Evolutionary conservation across 2,329 filamentous ascomycete species (phyloP).

Genomic region (Nigrospora oryzae): DNA sequence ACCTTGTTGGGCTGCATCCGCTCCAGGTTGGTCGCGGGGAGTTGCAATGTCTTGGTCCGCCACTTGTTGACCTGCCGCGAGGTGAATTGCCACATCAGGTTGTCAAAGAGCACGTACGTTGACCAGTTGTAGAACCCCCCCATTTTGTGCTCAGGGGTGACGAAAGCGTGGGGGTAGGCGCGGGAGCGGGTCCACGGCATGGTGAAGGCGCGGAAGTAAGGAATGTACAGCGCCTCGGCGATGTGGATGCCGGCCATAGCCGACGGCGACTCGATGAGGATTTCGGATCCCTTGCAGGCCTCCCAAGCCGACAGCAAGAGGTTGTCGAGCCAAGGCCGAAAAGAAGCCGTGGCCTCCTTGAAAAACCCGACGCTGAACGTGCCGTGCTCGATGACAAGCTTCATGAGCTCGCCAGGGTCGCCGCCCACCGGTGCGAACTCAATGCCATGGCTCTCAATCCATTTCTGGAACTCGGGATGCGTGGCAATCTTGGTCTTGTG

Average conservation of each 20-base stretch:
- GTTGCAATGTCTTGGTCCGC: constrained; percentile 70
- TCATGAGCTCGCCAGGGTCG: constrained; percentile 90
- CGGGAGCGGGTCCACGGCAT: constrained; percentile 98
- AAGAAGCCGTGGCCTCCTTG: constrained; percentile 76
- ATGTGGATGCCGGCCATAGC: constrained; percentile 98
- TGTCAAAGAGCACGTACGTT: constrained; percentile 94
- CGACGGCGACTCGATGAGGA: constrained; percentile 90
- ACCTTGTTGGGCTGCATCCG: constrained; percentile 95
- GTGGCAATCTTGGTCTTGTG: constrained; percentile 85
- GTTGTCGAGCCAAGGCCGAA: constrained; percentile 91
- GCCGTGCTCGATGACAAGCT: constrained; percentile 90
- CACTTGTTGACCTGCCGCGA: constrained; percentile 87
- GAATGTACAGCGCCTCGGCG: constrained; percentile 83
- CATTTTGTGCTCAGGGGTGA: constrained; percentile 87
- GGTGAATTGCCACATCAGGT: constrained; percentile 92
- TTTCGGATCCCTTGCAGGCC: constrained; percentile 78
- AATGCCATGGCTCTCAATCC: constrained; percentile 89
- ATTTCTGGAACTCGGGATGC: constrained; percentile 79
- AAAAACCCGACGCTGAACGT: constrained; percentile 94
- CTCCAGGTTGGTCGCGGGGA: constrained; percentile 75
- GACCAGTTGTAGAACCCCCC: constrained; percentile 93
- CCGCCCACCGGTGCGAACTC: constrained; percentile 84
- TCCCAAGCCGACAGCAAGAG: constrained; percentile 73
- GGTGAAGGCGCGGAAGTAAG: constrained; percentile 94
- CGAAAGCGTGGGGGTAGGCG: constrained; percentile 93